Conservation (phyloP, 2,329 filamentous ascomycete genomes). For the Xylariaceae sp. region DNA sequence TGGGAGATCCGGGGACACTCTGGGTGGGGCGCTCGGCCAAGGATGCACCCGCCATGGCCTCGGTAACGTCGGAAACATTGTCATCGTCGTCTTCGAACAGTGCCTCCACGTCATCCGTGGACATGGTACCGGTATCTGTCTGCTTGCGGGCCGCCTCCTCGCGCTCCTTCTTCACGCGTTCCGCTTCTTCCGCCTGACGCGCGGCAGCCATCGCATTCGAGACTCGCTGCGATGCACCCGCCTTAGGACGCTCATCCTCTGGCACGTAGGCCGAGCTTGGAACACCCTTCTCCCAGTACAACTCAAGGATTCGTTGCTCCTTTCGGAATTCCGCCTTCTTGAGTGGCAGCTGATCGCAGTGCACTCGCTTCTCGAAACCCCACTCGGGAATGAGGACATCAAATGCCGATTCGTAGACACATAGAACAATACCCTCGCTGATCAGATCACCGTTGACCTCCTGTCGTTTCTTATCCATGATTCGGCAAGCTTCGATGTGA, state of each 20-base stretch:
- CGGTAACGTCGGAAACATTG: constrained; percentile 80
- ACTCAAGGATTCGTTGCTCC: constrained; percentile 85
- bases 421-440: constrained; percentile 91
- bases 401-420: constrained; percentile 97
- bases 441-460: constrained; percentile 87
- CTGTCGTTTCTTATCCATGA: constrained; percentile 87
- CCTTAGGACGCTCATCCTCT: constrained; percentile 92
- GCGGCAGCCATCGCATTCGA: constrained; percentile 71
- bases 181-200: constrained; percentile 75
- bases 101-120: constrained; percentile 88
- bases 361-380: constrained; percentile 98
- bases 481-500: constrained; percentile 93
- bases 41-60: constrained; percentile 86
- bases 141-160: constrained; percentile 90
- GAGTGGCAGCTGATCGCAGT: constrained; percentile 94
- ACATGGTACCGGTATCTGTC: constrained; percentile 91
- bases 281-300: constrained; percentile 99
- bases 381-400: constrained; percentile 97
- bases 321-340: constrained; percentile 99
- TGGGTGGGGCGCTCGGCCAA: constrained; percentile 85
- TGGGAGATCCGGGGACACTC: constrained; percentile 89
- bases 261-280: constrained; percentile 93
- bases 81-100: constrained; percentile 92
- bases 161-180: constrained; percentile 74
- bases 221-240: constrained; percentile 65